Percentiles rank a stretch among this genome's conserved stretches.
phyloP scores from a whole-genome alignment of 2,329 filamentous ascomycete genomes.

The Rhynchosporium agropyri region DNA sequence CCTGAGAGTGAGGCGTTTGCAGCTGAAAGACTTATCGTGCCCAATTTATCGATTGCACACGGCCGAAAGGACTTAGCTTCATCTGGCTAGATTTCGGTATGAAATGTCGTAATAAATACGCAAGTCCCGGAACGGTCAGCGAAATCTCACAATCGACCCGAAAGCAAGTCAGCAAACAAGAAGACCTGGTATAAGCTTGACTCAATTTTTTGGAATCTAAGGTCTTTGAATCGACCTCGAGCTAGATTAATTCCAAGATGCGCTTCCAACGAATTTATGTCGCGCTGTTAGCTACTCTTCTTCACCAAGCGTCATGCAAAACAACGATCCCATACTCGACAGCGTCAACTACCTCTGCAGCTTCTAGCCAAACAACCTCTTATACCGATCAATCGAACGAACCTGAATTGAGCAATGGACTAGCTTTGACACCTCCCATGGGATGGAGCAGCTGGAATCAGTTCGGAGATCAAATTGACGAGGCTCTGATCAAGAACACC shows the following conservation, averaged over 20 bases:
- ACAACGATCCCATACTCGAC: not conserved
- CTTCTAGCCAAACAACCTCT: not conserved
- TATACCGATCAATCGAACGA: not conserved
- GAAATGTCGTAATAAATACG: too few species aligned
- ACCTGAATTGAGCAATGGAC: constrained; percentile 41
- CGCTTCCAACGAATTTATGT: not conserved
- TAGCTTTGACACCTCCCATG: constrained; percentile 49
- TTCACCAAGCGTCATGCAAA: not conserved
- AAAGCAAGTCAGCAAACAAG: too few species aligned
- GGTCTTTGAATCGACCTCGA: not conserved
- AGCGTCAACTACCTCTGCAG: not conserved
- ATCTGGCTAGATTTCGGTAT: too few species aligned
- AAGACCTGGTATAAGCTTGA: too few species aligned
- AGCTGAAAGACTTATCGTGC: not conserved
- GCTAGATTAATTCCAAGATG: not conserved
- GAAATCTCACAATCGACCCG: too few species aligned
- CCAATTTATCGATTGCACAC: not conserved
- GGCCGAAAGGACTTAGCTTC: too few species aligned
- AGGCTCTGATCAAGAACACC: constrained; percentile 49
- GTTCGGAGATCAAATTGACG: constrained; percentile 52
- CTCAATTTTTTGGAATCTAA: too few species aligned
- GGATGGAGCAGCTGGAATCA: constrained; percentile 57
- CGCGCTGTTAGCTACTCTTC: not conserved
- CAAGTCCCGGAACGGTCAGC: too few species aligned
- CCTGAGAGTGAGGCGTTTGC: not conserved